These are phyloP conservation scores for Eucalyptus fibrosa DNA, from an alignment of 345 rosid genomes.

Conservation along the genomic window DNA sequence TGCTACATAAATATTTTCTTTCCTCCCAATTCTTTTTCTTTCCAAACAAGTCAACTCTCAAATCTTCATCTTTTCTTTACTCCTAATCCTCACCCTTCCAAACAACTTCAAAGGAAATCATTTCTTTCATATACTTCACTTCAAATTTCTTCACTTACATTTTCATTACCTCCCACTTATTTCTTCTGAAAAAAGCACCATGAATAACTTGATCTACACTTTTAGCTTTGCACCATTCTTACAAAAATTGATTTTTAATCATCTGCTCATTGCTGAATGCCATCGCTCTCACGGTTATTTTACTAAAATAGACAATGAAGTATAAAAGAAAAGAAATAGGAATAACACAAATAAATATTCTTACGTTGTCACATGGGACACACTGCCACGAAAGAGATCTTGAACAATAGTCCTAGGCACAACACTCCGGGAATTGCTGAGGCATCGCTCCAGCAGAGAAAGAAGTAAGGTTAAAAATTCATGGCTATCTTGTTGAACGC, in stretches of 20 bases:
- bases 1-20: neutral
- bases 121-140: neutral
- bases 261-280: neutral
- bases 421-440: slow-evolving; percentile 45
- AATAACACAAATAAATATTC: neutral
- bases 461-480: slow-evolving; percentile 89
- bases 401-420: slow-evolving; percentile 75
- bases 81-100: neutral
- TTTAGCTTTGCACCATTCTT: neutral
- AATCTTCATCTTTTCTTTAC: neutral
- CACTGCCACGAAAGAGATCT: slow-evolving; percentile 96
- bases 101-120: neutral
- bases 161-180: neutral
- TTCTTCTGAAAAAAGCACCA: neutral
- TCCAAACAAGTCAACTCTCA: neutral
- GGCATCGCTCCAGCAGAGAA: slow-evolving; percentile 87
- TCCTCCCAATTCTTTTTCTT: neutral
- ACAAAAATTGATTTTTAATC: neutral
- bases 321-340: neutral
- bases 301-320: neutral
- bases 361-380: slow-evolving; percentile 97
- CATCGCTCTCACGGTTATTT: neutral
- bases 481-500: slow-evolving; percentile 94
- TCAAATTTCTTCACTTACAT: neutral
- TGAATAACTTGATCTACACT: neutral